phyloP scores from a whole-genome alignment of 129 eudicot genomes.

The Saussurea involucrata region DNA sequence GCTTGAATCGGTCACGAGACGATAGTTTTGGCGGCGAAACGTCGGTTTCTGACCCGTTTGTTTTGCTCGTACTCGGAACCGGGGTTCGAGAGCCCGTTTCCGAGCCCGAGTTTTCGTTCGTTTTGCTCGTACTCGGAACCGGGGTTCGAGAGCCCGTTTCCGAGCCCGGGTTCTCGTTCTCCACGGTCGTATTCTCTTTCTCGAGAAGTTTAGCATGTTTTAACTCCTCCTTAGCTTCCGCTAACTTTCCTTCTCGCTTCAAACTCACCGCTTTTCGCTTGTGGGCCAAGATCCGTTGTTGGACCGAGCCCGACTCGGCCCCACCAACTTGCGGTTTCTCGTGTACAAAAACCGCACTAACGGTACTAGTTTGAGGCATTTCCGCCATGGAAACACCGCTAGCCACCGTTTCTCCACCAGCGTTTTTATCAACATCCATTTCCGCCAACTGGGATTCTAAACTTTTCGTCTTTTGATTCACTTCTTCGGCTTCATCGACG shows the following conservation, averaged over 20 bases:
- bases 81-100: conserved; percentile 35
- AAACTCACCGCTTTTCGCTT: conserved; percentile 69
- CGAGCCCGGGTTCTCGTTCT: not conserved
- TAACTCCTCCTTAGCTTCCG: conserved; percentile 86
- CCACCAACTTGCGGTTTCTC: conserved; percentile 14
- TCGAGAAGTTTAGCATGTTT: conserved; percentile 81
- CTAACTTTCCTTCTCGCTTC: conserved; percentile 79
- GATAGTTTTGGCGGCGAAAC: conserved; percentile 55
- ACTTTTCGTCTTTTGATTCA: conserved; percentile 45
- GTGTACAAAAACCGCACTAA: conserved; percentile 2
- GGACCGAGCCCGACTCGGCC: conserved; percentile 26
- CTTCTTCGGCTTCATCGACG: conserved; percentile 69
- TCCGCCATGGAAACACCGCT: conserved; percentile 21
- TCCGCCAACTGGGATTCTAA: conserved; percentile 77
- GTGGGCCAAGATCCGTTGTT: conserved; percentile 70
- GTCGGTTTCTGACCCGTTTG: conserved; percentile 31
- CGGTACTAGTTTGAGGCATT: conserved; percentile 13
- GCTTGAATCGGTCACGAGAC: conserved; percentile 73
- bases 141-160: conserved; percentile 35
- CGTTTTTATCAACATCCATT: conserved; percentile 15
- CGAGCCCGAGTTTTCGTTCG: not conserved
- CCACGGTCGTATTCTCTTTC: conserved; percentile 15
- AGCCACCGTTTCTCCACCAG: conserved; percentile 5
- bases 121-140: conserved; percentile 26
- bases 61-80: conserved; percentile 26